phyloP scores from a whole-genome alignment of 1,139 yeast genomes.

The Scheffersomyces insectosa region DNA sequence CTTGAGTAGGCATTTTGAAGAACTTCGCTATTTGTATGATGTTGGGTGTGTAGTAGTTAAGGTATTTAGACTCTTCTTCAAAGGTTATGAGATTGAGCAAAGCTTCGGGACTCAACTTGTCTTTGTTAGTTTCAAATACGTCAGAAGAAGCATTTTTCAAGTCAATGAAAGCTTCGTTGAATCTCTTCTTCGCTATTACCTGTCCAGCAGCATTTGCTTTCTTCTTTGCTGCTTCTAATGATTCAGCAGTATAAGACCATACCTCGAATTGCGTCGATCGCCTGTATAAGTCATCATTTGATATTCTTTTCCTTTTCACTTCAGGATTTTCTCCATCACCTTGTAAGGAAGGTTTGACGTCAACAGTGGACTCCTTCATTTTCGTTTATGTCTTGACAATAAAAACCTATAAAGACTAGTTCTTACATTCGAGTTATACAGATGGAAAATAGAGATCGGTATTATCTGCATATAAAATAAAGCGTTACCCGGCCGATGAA shows the following conservation, averaged over 20 bases:
- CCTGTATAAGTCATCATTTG: conserved; percentile 84
- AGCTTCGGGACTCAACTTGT: conserved; percentile 31
- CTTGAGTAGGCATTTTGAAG: conserved; percentile 51
- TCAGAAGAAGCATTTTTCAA: conserved; percentile 32
- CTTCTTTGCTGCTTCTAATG: conserved; percentile 48
- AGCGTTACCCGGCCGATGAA: too few relatives aligned
- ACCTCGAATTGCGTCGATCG: conserved; percentile 78
- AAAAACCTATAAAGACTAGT: too few relatives aligned
- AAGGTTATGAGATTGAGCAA: conserved; percentile 50
- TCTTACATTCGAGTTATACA: too few relatives aligned
- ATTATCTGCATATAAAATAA: too few relatives aligned
- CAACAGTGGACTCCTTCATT: conserved; percentile 4
- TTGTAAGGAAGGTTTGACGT: neutral
- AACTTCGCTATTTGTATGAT: conserved; percentile 55
- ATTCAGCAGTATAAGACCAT: conserved; percentile 78
- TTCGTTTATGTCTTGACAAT: neutral
- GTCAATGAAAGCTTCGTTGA: conserved; percentile 23
- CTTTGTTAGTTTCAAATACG: conserved; percentile 29
- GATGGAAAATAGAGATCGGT: too few relatives aligned
- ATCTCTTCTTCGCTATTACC: conserved; percentile 37
- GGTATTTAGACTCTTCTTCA: conserved; percentile 70
- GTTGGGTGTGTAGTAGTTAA: conserved; percentile 70
- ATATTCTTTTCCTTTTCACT: conserved; percentile 6
- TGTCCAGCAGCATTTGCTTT: conserved; percentile 55
- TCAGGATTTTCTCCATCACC: neutral